Conservation (phyloP, 768 basidiomycete species). For the Galerina sulciceps region DNA sequence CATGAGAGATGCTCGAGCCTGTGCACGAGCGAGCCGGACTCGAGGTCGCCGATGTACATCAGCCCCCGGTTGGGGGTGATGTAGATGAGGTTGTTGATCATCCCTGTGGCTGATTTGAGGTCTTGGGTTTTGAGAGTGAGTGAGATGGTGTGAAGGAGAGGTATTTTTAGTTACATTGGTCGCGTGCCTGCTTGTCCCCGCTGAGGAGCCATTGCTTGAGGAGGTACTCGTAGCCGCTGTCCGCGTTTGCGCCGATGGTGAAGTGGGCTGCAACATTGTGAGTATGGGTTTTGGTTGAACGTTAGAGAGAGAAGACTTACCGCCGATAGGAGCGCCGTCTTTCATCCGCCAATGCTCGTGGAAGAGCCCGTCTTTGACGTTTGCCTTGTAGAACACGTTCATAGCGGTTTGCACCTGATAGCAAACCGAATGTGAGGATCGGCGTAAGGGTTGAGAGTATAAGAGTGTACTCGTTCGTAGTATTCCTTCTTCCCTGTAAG, state of each 20-base stretch:
- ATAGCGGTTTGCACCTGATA: constrained; percentile 40
- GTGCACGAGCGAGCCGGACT: constrained; percentile 37
- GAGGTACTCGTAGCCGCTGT: constrained; percentile 72
- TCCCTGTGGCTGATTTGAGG: constrained; percentile 52
- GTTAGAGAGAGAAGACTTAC: constrained; percentile 19
- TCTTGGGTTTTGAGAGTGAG: constrained; percentile 36
- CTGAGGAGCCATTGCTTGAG: constrained; percentile 67
- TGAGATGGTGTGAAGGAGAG: background rate
- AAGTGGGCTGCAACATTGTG: constrained; percentile 36
- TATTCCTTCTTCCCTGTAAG: constrained; percentile 63
- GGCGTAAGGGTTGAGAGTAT: background rate
- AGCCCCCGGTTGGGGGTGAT: constrained; percentile 59
- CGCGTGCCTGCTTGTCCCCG: constrained; percentile 47
- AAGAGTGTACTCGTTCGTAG: constrained; percentile 34
- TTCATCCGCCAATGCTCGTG: constrained; percentile 33
- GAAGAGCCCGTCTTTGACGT: constrained; percentile 38
- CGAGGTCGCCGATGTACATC: constrained; percentile 65
- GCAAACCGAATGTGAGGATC: background rate
- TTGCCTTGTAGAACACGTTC: constrained; percentile 36
- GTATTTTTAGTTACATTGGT: constrained; percentile 54
- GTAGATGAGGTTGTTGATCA: constrained; percentile 61
- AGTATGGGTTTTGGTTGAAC: background rate
- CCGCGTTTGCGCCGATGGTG: constrained; percentile 60
- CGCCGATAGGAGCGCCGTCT: constrained; percentile 25
- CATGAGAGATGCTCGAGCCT: constrained; percentile 71